Conservation (phyloP, 345 rosid species). For the Arabis hirsuta region DNA sequence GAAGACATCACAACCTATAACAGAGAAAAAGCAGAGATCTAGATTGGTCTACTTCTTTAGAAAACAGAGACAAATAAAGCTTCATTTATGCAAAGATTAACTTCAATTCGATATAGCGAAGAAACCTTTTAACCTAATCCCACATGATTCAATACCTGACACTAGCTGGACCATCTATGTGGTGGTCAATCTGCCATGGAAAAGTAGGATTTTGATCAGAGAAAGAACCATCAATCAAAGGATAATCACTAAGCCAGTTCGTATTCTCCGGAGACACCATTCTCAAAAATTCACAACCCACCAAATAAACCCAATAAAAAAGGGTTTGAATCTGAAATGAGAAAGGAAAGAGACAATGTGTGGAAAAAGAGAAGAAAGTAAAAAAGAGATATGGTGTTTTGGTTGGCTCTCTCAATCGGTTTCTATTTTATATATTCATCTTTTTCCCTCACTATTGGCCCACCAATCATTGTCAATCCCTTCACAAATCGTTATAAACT, state of each 20-base stretch:
- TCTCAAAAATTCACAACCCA: constrained; percentile 29
- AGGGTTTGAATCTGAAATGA: constrained; percentile 21
- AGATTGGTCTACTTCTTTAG: neutral
- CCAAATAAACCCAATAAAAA: neutral
- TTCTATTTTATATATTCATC: constrained; percentile 18
- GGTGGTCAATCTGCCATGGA: constrained; percentile 60
- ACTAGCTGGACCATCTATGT: constrained; percentile 54
- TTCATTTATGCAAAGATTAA: neutral
- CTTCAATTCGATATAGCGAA: too few species aligned
- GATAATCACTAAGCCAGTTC: constrained; percentile 68
- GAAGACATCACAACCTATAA: neutral
- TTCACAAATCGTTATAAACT: neutral
- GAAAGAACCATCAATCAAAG: constrained; percentile 65
- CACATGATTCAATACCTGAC: constrained; percentile 51
- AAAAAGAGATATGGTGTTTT: constrained; percentile 32
- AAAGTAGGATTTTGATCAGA: constrained; percentile 50
- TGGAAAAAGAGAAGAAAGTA: constrained; percentile 23
- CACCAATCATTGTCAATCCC: constrained; percentile 35
- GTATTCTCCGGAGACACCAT: constrained; percentile 80
- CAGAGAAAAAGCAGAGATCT: constrained; percentile 11
- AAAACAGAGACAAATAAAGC: constrained; percentile 1
- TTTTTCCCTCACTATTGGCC: constrained; percentile 26
- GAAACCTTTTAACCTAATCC: neutral
- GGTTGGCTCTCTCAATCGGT: constrained; percentile 24
- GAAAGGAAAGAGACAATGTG: constrained; percentile 8